Evolutionary conservation across 23 red algal species (phyloP), one percentile per base, ranked within the genome.

Genomic region (Chondrus crispus): DNA sequence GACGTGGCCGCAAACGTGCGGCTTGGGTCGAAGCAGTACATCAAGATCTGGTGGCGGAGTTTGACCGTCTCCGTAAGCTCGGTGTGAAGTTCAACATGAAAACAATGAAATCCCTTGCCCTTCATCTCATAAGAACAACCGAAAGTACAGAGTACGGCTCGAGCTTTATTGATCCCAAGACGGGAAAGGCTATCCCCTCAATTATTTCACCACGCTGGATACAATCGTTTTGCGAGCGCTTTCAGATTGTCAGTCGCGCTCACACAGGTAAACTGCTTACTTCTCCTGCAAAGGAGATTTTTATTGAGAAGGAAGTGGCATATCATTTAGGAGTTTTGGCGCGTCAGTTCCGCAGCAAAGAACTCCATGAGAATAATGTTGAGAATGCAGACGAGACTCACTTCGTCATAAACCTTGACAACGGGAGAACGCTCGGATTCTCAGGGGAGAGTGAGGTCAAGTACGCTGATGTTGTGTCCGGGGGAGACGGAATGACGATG

Each of bases 391-490:
- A 68, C 20, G 55, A 85, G 41, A 85, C 81, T 5, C 38, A 63
- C 55, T 85, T 85, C 12, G 47, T 43, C 12, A 69, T 85, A 19
- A 85, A 85, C 19, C 41, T 63, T 51, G 81, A 85, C n/a, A 68
- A 85, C 54, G 48, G 41, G 18, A 85, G 41, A 32, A 85, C 28
- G 3, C 36, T 84, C 14, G 5, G 38, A n/a, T 32, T 84, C 26
- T 13, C 46, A 5, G 52, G 80, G 35, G 51, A 60, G 3, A 41
- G 4, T 46, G 46, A 26, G 46, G 80, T 84, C 32, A 3, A 40
- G 14, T 84, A 84, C 35, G 57, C 57, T 3, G 76, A 81, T 52
- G 51, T 58, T 7, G 51, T 38, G 3, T 81, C 76, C 6, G 28
- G 39, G 45, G 7, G 46, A 22, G 80, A 84, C 26, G 52, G 80